Base-by-base conservation (phyloP, 805 yeast genomes). In the Lipomyces mesembrius region DNA sequence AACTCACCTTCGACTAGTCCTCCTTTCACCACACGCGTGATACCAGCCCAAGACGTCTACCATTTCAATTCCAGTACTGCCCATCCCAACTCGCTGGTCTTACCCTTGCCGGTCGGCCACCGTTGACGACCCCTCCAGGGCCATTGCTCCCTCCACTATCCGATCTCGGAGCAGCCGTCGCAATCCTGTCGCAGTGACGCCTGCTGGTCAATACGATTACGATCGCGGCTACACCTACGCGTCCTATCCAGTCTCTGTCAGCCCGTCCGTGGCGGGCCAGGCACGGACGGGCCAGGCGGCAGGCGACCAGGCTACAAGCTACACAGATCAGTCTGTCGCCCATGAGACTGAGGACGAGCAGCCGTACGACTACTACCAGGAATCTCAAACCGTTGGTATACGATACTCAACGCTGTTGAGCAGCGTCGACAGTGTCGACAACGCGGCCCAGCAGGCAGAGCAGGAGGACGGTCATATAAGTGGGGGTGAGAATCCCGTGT, bases 291-390 rank as follows among this genome's bases (percentile, higher is more conserved):
- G 20, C 20, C 20, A 14, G 20, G 49, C 49, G 49, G 49, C 20
- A 14, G 49, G 49, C 20, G n/a, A 7, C 49, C 39, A 37, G 39
- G 39, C 4, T 37, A 37, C 39, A 12, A 11, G 39, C 39, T 37
- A 37, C 39, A 37, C 39, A 37, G 39, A 9, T 8, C 39, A 37
- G 39, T 37, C 39, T 37, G 39, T 37, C 39, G 39, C 39, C 39
- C 39, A 37, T 37, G 49, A 43, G 49, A 43, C 49, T 17, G 22
- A 11, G 49, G 49, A 43, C 20, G 49, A 43, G 49, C 49, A 43
- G 49, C 49, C 49, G 49, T 43, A 43, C 49, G 20, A 17, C 49
- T 43, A 43, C 49, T 43, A 43, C 49, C 49, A 12, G 22, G 49
- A n/a, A 17, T 17, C 20, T 12, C 49, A 14, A 7, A 43, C 6